phyloP scores from a whole-genome alignment of 2,329 filamentous ascomycete species.

The Scortechinia acanthostroma region DNA sequence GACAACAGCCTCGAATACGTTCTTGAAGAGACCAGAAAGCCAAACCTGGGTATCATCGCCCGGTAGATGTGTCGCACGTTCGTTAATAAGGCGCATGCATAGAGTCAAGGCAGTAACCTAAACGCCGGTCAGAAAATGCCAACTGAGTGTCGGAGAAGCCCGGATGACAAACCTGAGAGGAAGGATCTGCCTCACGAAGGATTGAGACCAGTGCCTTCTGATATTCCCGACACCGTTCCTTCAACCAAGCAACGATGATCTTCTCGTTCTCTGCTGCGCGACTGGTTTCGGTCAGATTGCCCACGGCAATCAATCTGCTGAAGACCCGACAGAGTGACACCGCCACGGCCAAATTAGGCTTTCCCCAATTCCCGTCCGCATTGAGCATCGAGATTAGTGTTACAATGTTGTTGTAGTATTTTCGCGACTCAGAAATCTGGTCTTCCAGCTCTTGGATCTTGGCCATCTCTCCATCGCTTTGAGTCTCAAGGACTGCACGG shows the following conservation, averaged over 20 bases:
- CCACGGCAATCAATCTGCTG: slow-evolving; percentile 70
- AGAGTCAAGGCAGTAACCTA: slow-evolving; percentile 71
- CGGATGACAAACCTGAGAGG: not conserved
- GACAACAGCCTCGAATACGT: slow-evolving; percentile 58
- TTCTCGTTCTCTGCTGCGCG: slow-evolving; percentile 65
- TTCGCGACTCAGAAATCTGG: slow-evolving; percentile 76
- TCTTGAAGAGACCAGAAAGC: slow-evolving; percentile 57
- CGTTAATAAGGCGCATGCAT: slow-evolving; percentile 77
- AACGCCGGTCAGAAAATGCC: slow-evolving; percentile 19
- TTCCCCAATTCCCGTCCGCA: slow-evolving; percentile 36
- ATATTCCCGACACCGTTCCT: slow-evolving; percentile 67
- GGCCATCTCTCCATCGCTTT: slow-evolving; percentile 45
- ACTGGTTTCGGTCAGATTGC: slow-evolving; percentile 60
- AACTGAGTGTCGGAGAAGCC: not conserved
- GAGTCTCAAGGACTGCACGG: slow-evolving; percentile 31
- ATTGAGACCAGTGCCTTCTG: slow-evolving; percentile 39
- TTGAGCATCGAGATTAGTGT: slow-evolving; percentile 57
- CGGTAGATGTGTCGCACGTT: slow-evolving; percentile 59
- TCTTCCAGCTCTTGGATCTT: slow-evolving; percentile 71
- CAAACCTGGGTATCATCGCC: slow-evolving; percentile 62
- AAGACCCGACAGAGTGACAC: slow-evolving; percentile 84
- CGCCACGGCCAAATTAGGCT: slow-evolving; percentile 59
- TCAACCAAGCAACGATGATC: slow-evolving; percentile 73
- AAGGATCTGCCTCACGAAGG: slow-evolving; percentile 34
- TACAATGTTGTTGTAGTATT: slow-evolving; percentile 86